Evolutionary conservation across 164 flowering plant species (phyloP).

Genomic region (Akebia trifoliata): DNA sequence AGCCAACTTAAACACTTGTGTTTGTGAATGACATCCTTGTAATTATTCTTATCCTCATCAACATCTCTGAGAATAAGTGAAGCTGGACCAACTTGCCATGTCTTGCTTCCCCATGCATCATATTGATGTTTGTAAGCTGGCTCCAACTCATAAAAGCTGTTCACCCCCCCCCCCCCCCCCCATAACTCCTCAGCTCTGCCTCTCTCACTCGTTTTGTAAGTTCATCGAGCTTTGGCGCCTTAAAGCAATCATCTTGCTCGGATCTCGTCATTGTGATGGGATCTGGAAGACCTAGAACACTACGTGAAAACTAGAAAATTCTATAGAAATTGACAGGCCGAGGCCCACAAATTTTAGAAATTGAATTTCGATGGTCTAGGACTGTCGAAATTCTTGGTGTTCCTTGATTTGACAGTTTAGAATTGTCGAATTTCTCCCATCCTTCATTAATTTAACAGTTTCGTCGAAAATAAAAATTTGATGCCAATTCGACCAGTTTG

Average conservation of each 20-base stretch:
- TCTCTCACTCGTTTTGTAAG: background rate
- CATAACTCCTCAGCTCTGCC: background rate
- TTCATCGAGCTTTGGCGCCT: background rate
- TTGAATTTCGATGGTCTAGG: no score
- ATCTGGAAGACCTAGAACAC: background rate
- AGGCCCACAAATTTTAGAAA: no score
- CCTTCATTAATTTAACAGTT: no score
- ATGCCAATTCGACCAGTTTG: no score
- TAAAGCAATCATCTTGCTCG: background rate
- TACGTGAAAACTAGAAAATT: no score
- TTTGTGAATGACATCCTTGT: background rate
- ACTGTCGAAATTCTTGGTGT: no score
- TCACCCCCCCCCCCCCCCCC: background rate
- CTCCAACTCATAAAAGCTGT: slow-evolving; percentile 8
- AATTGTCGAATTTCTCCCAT: no score
- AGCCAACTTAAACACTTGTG: slow-evolving; percentile 1
- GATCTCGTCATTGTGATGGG: background rate
- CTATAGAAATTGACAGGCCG: no score
- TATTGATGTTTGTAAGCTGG: background rate
- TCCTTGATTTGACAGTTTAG: no score
- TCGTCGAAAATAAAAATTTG: no score
- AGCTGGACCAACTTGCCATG: background rate
- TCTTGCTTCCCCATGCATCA: background rate
- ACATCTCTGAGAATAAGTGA: background rate
- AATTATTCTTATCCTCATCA: background rate